A percentile compares a stretch with the other conserved stretches of the same genome.
phyloP scores from a whole-genome alignment of 78 protist species.

The Parvularia atlantis region DNA sequence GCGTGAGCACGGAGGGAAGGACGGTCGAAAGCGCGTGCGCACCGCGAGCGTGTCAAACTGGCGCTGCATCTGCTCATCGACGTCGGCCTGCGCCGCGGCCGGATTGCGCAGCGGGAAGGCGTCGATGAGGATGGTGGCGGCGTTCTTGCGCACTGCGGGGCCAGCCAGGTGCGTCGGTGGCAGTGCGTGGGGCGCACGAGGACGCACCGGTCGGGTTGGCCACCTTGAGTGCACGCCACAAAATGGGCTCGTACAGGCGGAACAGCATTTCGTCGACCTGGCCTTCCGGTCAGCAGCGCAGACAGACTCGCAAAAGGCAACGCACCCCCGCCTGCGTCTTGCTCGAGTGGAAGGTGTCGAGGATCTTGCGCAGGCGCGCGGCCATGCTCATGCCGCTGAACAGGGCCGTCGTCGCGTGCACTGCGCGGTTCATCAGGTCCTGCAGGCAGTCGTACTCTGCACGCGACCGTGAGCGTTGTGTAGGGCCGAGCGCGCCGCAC shows the following conservation, averaged over 20 bases:
- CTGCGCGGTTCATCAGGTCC: slow-evolving; percentile 22
- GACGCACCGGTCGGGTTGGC: too few species aligned
- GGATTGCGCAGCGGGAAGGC: slow-evolving; percentile 34
- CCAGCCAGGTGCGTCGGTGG: too few species aligned
- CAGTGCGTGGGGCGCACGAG: too few species aligned
- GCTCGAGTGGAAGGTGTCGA: background rate
- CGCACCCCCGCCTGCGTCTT: slow-evolving; percentile 14
- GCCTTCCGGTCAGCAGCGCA: too few species aligned
- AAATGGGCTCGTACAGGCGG: slow-evolving; percentile 33
- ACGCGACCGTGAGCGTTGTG: too few species aligned
- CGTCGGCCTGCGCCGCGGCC: background rate
- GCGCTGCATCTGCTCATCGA: slow-evolving; percentile 1
- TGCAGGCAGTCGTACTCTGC: slow-evolving; percentile 18
- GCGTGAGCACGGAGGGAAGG: background rate
- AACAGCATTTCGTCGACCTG: slow-evolving; percentile 29
- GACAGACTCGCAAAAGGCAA: too few species aligned
- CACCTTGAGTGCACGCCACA: slow-evolving; percentile 23
- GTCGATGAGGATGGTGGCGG: slow-evolving; percentile 22
- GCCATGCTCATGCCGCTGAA: background rate
- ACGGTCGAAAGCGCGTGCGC: background rate
- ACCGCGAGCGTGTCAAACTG: slow-evolving; percentile 3
- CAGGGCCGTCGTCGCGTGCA: slow-evolving; percentile 1
- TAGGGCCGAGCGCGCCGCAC: background rate
- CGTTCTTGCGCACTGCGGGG: slow-evolving; percentile 34
- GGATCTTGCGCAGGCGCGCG: background rate